phyloP scores from a whole-genome alignment of 495 filamentous ascomycete species.

The Penicillium antarcticum region DNA sequence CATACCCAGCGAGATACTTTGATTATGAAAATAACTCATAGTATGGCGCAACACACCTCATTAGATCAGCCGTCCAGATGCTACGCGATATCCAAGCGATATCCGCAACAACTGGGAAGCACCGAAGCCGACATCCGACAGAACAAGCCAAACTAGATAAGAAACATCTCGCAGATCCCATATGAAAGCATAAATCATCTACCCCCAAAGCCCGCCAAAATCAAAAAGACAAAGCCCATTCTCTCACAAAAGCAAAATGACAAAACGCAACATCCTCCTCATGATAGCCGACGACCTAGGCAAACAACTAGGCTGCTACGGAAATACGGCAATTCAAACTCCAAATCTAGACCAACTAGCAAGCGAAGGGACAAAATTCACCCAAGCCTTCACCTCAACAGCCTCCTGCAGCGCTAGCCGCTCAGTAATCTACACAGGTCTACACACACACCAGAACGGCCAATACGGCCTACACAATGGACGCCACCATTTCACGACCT shows the following conservation, averaged over 20 bases:
- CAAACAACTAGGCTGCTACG: conserved; percentile 38
- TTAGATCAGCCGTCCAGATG: too few relatives aligned
- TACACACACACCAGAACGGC: conserved; percentile 46
- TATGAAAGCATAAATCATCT: too few relatives aligned
- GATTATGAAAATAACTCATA: neutral
- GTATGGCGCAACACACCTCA: neutral
- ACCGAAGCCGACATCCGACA: conserved; percentile 5
- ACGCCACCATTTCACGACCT: conserved; percentile 39
- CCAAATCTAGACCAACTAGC: conserved; percentile 42
- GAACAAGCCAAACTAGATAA: neutral
- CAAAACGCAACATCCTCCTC: conserved; percentile 34
- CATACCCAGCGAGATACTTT: too few relatives aligned
- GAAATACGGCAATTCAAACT: conserved; percentile 27
- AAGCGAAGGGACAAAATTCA: conserved; percentile 29
- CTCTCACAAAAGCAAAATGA: conserved; percentile 3
- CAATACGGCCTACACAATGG: conserved; percentile 39
- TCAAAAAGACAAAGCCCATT: neutral
- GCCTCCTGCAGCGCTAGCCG: conserved; percentile 45
- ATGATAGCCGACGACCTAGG: conserved; percentile 45
- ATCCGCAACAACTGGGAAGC: neutral
- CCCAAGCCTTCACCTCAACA: conserved; percentile 41
- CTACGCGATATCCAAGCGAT: neutral
- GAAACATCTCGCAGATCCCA: neutral
- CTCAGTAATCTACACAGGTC: conserved; percentile 42
- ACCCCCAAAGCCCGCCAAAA: neutral